phyloP scores from a whole-genome alignment of 148 eudicot genomes.

The Silene uniflora region DNA sequence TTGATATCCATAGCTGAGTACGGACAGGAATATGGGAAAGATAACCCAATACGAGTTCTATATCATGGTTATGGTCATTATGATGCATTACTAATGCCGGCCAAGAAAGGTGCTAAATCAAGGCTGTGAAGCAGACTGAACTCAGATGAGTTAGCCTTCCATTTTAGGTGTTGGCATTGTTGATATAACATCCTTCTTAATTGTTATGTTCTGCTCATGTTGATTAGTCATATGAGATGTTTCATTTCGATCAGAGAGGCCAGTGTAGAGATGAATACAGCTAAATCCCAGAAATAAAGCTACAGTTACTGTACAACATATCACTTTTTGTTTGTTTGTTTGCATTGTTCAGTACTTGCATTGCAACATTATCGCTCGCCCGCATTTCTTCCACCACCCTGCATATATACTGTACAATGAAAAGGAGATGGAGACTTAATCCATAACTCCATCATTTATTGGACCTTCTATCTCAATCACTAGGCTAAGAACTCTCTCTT shows the following conservation, averaged over 20 bases:
- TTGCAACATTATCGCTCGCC: too few species aligned
- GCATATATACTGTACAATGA: too few species aligned
- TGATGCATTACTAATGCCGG: conserved; percentile 73
- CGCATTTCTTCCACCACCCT: too few species aligned
- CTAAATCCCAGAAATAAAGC: background rate
- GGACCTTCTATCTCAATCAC: too few species aligned
- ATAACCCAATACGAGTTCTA: conserved; percentile 68
- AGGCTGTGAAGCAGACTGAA: conserved; percentile 33
- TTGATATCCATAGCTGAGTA: conserved; percentile 90
- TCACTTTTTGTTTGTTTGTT: too few species aligned
- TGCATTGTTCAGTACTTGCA: background rate
- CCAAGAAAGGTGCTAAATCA: conserved; percentile 50
- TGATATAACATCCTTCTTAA: background rate
- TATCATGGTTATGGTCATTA: conserved; percentile 96
- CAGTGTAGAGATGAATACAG: background rate
- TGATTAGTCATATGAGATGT: background rate
- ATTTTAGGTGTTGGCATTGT: background rate
- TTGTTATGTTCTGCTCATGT: background rate
- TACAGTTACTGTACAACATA: background rate
- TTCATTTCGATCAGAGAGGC: background rate
- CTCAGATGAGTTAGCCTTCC: background rate
- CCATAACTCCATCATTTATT: too few species aligned
- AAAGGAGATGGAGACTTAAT: too few species aligned
- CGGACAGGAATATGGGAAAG: conserved; percentile 89
- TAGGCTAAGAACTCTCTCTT: background rate